These are phyloP conservation scores for Pythium vanterpoolii DNA, from an alignment of 352 stramenopile species.

Conservation along the genomic window DNA sequence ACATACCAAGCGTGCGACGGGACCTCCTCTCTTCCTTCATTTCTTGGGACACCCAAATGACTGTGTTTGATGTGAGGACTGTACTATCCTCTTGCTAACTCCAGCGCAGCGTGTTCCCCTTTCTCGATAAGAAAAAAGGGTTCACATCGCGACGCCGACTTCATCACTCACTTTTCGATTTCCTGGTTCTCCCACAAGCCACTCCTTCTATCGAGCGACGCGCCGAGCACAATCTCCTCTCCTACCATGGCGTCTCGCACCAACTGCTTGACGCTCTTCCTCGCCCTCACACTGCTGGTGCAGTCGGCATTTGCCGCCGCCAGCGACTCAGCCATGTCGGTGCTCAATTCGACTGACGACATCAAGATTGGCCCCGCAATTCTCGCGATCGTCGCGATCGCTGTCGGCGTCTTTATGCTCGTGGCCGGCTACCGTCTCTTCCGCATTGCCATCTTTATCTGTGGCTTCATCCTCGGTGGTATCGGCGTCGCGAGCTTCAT, in stretches of 20 bases:
- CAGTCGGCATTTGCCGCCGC: slow-evolving; percentile 27
- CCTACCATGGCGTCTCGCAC: slow-evolving; percentile 42
- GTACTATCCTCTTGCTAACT: neutral
- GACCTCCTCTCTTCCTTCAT: neutral
- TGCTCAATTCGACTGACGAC: slow-evolving; percentile 37
- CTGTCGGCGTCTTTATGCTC: slow-evolving; percentile 41
- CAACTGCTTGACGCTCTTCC: slow-evolving; percentile 36
- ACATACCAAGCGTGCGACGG: too few species aligned
- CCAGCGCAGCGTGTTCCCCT: neutral
- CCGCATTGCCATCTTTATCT: slow-evolving; percentile 50
- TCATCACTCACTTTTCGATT: slow-evolving; percentile 7
- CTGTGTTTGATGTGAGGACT: neutral
- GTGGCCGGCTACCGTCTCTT: slow-evolving; percentile 60
- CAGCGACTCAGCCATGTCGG: slow-evolving; percentile 32
- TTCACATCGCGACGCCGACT: neutral
- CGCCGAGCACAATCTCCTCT: slow-evolving; percentile 22
- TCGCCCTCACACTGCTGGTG: slow-evolving; percentile 42
- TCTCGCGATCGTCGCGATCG: slow-evolving; percentile 36
- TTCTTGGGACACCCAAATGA: neutral
- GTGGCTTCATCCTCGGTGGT: slow-evolving; percentile 55
- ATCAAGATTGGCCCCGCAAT: slow-evolving; percentile 34
- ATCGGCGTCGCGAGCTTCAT: slow-evolving; percentile 45
- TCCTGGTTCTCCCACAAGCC: neutral
- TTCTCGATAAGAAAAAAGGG: neutral
- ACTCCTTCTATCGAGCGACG: neutral